A percentile compares a stretch with the other conserved stretches of the same genome.
These are phyloP conservation scores for Leptomonas pyrrhocoris DNA, from an alignment of 208 protist genomes.

Conservation along the genomic window DNA sequence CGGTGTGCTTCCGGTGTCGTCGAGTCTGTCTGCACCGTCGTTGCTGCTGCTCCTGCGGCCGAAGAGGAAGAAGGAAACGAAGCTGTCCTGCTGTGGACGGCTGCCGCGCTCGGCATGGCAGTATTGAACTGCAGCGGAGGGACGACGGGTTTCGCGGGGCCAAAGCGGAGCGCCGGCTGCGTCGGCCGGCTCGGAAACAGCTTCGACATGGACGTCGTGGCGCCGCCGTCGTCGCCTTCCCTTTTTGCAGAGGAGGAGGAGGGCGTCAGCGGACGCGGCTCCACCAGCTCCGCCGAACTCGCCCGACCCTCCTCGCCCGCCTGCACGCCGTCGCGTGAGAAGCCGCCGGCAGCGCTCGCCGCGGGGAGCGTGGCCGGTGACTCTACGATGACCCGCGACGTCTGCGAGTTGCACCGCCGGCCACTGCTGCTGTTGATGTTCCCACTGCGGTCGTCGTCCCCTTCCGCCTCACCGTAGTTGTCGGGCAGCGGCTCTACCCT, in stretches of 20 bases:
- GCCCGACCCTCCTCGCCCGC: neutral
- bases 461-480: constrained; percentile 13
- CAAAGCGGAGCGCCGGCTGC: neutral
- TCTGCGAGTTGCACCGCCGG: constrained; percentile 28
- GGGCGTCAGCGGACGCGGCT: constrained; percentile 3
- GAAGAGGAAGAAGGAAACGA: neutral
- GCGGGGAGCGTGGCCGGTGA: constrained; percentile 11
- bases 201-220: neutral
- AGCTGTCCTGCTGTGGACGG: neutral
- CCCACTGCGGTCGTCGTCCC: no score
- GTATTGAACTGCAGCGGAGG: constrained; percentile 12
- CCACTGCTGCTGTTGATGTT: no score
- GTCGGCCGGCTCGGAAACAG: neutral
- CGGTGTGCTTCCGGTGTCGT: neutral
- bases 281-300: constrained; percentile 18
- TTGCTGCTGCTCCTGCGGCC: neutral
- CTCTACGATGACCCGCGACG: constrained; percentile 10
- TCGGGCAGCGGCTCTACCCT: constrained; percentile 28
- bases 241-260: no score
- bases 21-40: neutral
- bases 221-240: neutral
- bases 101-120: constrained; percentile 6
- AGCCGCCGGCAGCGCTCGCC: neutral
- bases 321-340: neutral
- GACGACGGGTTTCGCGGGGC: neutral